A percentile compares a stretch with the other conserved stretches of the same genome.
These are phyloP conservation scores for Cercospora brassicicola DNA, from an alignment of 2,329 filamentous ascomycete genomes.

Conservation along the genomic window DNA sequence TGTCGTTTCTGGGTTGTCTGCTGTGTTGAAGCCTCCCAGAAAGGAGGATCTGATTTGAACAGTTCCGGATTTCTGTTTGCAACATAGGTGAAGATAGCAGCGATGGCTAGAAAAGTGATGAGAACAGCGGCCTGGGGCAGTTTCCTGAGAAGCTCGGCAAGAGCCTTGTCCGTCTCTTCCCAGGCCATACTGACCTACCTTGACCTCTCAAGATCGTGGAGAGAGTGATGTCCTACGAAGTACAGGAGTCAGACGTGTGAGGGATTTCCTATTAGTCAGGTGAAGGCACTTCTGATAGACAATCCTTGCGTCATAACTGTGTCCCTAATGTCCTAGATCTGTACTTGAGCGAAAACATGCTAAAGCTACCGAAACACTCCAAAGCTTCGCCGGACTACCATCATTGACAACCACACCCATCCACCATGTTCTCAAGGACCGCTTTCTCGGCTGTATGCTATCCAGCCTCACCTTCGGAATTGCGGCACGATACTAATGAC, in stretches of 20 bases:
- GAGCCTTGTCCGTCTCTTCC: slow-evolving; percentile 20
- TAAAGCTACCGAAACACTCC: not conserved
- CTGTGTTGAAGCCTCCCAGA: not conserved
- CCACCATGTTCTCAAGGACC: slow-evolving; percentile 36
- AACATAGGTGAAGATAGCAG: slow-evolving; percentile 2
- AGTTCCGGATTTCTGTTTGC: not conserved
- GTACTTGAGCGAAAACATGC: slow-evolving; percentile 4
- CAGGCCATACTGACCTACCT: slow-evolving; percentile 9
- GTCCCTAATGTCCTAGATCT: not conserved
- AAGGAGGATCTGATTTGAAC: not conserved
- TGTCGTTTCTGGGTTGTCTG: not conserved
- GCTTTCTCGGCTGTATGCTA: slow-evolving; percentile 33
- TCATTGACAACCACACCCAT: slow-evolving; percentile 8
- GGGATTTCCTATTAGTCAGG: not conserved
- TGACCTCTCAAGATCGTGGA: not conserved
- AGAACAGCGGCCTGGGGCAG: slow-evolving; percentile 1
- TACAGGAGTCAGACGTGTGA: not conserved
- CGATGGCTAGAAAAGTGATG: not conserved
- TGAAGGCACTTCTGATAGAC: slow-evolving; percentile 1
- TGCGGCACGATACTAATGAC: not conserved
- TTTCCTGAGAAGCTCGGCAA: slow-evolving; percentile 13
- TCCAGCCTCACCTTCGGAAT: not conserved
- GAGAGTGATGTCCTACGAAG: not conserved
- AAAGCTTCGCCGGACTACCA: not conserved
- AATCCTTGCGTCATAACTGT: slow-evolving; percentile 7